Evolutionary conservation across 2,329 filamentous ascomycete genomes (phyloP).

Genomic region (Ascocoryne sarcoides): DNA sequence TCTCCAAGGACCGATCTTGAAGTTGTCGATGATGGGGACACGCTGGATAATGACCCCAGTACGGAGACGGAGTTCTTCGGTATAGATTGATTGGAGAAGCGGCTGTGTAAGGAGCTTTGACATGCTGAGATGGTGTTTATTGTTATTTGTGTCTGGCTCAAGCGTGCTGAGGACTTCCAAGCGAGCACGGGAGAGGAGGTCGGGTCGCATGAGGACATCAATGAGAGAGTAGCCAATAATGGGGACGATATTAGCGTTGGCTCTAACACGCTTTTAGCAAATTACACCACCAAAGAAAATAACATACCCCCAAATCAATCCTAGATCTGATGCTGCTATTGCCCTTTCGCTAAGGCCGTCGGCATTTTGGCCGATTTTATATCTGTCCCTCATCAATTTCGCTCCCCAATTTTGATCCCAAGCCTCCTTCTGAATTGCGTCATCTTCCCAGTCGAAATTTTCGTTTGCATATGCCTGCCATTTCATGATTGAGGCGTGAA

Average conservation of each 20-base stretch:
- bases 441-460: conserved; percentile 13
- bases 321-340: conserved; percentile 13
- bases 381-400: conserved; percentile 21
- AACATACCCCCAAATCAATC: conserved; percentile 20
- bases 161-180: conserved; percentile 15
- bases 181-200: conserved; percentile 16
- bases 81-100: conserved; percentile 31
- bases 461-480: conserved; percentile 23
- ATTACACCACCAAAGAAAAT: not conserved
- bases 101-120: conserved; percentile 18
- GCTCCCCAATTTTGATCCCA: conserved; percentile 26
- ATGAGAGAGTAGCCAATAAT: conserved; percentile 23
- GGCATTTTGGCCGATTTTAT: not conserved
- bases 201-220: conserved; percentile 17
- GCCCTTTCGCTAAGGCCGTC: not conserved
- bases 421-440: conserved; percentile 12
- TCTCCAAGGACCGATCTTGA: conserved; percentile 23
- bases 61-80: conserved; percentile 29
- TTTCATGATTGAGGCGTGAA: conserved; percentile 15
- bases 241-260: conserved; percentile 22
- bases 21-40: conserved; percentile 14
- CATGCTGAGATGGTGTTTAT: not conserved
- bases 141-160: conserved; percentile 7
- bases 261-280: conserved; percentile 11
- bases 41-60: conserved; percentile 12